These are phyloP conservation scores for Huntiella abstrusa DNA, from an alignment of 2,329 filamentous ascomycete species.

Conservation along the genomic window DNA sequence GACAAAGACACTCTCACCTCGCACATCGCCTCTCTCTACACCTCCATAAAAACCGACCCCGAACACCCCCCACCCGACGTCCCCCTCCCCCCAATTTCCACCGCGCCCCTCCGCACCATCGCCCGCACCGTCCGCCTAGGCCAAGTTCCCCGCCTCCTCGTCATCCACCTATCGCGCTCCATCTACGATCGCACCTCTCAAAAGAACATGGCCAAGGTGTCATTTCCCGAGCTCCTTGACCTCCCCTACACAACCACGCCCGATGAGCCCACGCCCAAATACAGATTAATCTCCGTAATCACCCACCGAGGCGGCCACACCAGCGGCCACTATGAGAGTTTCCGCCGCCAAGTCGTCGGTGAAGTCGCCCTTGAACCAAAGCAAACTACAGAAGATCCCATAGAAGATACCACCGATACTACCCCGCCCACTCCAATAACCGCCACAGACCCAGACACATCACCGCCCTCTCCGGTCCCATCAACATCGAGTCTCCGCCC, in stretches of 20 bases:
- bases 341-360: conserved; percentile 58
- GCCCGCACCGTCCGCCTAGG: conserved; percentile 76
- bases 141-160: conserved; percentile 71
- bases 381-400: too few species aligned
- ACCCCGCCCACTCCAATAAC: conserved; percentile 25
- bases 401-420: too few species aligned
- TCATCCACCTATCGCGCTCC: conserved; percentile 80
- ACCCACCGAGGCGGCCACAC: conserved; percentile 92
- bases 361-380: too few species aligned
- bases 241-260: conserved; percentile 32
- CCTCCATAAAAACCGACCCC: conserved; percentile 60
- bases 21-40: conserved; percentile 34
- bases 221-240: conserved; percentile 72
- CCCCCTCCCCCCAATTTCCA: conserved; percentile 55
- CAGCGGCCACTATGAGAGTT: conserved; percentile 93
- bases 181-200: conserved; percentile 74
- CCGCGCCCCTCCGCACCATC: conserved; percentile 67
- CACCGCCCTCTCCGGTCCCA: too few species aligned
- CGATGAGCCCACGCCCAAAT: conserved; percentile 58
- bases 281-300: conserved; percentile 70
- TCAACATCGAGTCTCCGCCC: conserved; percentile 14
- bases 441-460: conserved; percentile 13
- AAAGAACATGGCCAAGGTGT: conserved; percentile 88
- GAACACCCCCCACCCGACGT: conserved; percentile 34
- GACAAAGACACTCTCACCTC: too few species aligned